Base-by-base conservation (phyloP, 2,329 filamentous ascomycete genomes). In the Phaeosphaeria sp. region DNA sequence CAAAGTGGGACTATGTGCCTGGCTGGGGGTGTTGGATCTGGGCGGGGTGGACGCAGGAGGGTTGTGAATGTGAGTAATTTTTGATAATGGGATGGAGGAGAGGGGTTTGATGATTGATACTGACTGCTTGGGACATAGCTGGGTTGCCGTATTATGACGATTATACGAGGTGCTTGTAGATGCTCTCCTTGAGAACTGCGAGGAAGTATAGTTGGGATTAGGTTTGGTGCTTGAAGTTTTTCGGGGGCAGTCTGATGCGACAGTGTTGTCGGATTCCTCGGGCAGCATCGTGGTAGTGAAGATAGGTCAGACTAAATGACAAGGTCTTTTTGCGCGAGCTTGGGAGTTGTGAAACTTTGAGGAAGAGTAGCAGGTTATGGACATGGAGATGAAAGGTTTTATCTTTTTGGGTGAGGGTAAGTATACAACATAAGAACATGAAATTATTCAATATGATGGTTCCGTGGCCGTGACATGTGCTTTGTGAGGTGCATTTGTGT, bases 11-110 rank as follows among this genome's bases (percentile, higher is more conserved):
- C n/a, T 56, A 44, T 6, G 42, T 56, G 18, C 48, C 53, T 15
- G 48, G 8, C 0, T 51, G 53, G 48, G 33, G 18, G n/a, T 56
- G 48, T 13, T 56, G 49, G 48, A 56, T 55, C 21, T 55, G 46
- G 52, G 8, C 6, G 21, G 52, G 52, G 15, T 55, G 52, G 52
- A 55, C 52, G 36, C 52, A 49, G 39, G 11, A 13, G 2, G 25
- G 18, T 7, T 55, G 52, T 39, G 46, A 55, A 42, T 24, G 52
- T 50, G 49, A 55, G 52, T 55, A 6, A 11, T 30, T 30, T 11
- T 11, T 30, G 5, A 5, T 5, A 6, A 11, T 30, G 25, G 5
- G 6, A 15, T 42, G 1, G 13, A 20, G 24, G 15, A 42, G 18
- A 6, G 15, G 15, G 15, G 17, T 6, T 20, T 5, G 15, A 20